These are phyloP conservation scores for Pistacia atlantica DNA, from an alignment of 345 rosid genomes.

Conservation along the genomic window DNA sequence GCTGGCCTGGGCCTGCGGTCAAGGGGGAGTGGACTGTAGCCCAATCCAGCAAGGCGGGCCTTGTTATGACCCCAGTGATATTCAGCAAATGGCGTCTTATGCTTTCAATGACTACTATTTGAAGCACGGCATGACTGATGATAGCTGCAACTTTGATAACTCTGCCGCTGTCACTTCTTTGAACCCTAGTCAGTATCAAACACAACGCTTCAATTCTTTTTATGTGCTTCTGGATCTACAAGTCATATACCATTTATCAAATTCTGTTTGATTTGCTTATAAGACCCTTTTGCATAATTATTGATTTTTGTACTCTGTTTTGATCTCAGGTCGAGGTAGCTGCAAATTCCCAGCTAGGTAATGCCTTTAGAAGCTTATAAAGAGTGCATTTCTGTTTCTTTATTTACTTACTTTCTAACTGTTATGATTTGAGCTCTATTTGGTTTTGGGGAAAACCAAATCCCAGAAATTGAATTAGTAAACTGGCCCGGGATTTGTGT, in stretches of 20 bases:
- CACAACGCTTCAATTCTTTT: not conserved
- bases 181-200: constrained; percentile 61
- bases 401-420: not conserved
- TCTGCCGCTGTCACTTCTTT: constrained; percentile 75
- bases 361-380: not conserved
- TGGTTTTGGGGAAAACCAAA: not conserved
- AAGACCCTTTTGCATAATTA: not conserved
- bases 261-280: not conserved
- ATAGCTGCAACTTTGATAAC: constrained; percentile 65
- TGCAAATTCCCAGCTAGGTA: constrained; percentile 86
- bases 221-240: not conserved
- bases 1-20: constrained; percentile 84
- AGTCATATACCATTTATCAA: not conserved
- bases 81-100: constrained; percentile 68
- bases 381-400: not conserved
- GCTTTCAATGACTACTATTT: constrained; percentile 78
- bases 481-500: not conserved
- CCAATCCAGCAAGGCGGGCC: constrained; percentile 68
- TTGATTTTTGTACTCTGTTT: not conserved
- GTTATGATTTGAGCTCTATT: not conserved
- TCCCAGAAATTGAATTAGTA: not conserved
- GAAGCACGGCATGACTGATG: constrained; percentile 71
- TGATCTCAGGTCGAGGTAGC: constrained; percentile 61
- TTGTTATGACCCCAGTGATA: constrained; percentile 60
- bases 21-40: constrained; percentile 61